phyloP scores from a whole-genome alignment of 225 moss, liverwort and hornwort genomes.

The Bryum argenteum region DNA sequence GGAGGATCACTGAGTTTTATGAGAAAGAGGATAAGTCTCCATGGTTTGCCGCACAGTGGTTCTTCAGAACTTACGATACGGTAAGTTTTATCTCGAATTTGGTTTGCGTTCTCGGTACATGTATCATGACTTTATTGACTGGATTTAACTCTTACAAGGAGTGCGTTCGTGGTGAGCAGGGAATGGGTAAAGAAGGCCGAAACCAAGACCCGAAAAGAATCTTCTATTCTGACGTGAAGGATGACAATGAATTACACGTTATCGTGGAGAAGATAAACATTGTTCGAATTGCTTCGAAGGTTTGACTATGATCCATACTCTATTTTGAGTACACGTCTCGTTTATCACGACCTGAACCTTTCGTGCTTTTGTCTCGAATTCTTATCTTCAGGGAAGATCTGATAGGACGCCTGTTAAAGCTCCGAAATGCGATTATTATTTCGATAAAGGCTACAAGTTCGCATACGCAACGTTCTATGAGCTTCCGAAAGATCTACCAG shows the following conservation, averaged over 20 bases:
- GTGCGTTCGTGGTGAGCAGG: slow-evolving; percentile 41
- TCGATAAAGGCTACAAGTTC: slow-evolving; percentile 82
- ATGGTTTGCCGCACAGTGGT: slow-evolving; percentile 88
- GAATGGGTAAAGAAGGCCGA: slow-evolving; percentile 57
- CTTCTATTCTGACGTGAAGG: slow-evolving; percentile 70
- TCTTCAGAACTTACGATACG: slow-evolving; percentile 88
- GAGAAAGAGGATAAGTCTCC: slow-evolving; percentile 65
- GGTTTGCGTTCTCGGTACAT: neutral
- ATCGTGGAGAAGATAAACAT: slow-evolving; percentile 69
- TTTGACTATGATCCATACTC: slow-evolving; percentile 13
- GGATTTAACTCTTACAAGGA: neutral
- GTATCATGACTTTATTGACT: neutral
- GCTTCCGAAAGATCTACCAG: slow-evolving; percentile 71
- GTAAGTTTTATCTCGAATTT: slow-evolving; percentile 32
- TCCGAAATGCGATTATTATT: slow-evolving; percentile 79
- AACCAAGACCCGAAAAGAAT: slow-evolving; percentile 67
- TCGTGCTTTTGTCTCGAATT: neutral
- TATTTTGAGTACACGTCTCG: neutral
- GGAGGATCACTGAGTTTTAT: slow-evolving; percentile 79
- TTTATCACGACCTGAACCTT: neutral
- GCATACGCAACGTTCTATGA: slow-evolving; percentile 80
- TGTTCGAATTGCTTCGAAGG: slow-evolving; percentile 72
- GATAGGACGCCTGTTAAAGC: slow-evolving; percentile 37
- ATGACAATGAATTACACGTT: slow-evolving; percentile 80
- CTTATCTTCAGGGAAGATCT: slow-evolving; percentile 49